Evolutionary conservation across 2,329 filamentous ascomycete genomes (phyloP), one percentile per base, ranked within the genome.

Genomic region (Sporothrix sp.): DNA sequence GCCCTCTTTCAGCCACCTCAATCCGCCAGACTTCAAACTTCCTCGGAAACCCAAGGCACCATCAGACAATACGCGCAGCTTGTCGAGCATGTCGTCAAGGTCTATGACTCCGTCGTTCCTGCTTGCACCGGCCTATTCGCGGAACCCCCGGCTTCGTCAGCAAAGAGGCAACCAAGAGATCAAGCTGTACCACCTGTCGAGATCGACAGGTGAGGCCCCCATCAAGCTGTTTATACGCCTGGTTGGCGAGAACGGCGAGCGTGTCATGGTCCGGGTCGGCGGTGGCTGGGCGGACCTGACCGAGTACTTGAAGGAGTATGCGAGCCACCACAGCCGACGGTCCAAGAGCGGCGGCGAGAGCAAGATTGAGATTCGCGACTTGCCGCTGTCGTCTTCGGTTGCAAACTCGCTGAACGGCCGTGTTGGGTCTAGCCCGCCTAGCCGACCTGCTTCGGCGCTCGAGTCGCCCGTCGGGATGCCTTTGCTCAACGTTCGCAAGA

Each of bases 241-340:
- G 2, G 90, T 98, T 2, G 93, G 93, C 45, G 89, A 95, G 64
- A 76, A 81, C 51, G 87, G 87, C 14, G 89, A 97, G 66, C 82
- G 93, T 47, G 89, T 97, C 54, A 97, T 98, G 93, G 93, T 98
- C 7, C 85, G 93, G 32, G 91, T 98, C 11, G 93, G 93, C 11
- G 93, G 93, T 53, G 93, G 93, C n/a, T 98, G 93, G 93, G 89
- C 90, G 13, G 93, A 98, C 65, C 72, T 98, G 18, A 91, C 86
- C 33, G 93, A 97, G 65, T 98, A 96, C 62, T 74, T 98, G 37
- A 85, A 89, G 59, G 88, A 95, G 65, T 98, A 96, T 61, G 90
- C 89, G 7, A 81, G 82, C 53, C 93, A 98, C 63, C 93, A 98
- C 63, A 86, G 87, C 38, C 82, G 87, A n/a, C 81, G 79, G 37